These are phyloP conservation scores for Lachnellula occidentalis DNA, from an alignment of 2,329 filamentous ascomycete species.

Conservation along the genomic window DNA sequence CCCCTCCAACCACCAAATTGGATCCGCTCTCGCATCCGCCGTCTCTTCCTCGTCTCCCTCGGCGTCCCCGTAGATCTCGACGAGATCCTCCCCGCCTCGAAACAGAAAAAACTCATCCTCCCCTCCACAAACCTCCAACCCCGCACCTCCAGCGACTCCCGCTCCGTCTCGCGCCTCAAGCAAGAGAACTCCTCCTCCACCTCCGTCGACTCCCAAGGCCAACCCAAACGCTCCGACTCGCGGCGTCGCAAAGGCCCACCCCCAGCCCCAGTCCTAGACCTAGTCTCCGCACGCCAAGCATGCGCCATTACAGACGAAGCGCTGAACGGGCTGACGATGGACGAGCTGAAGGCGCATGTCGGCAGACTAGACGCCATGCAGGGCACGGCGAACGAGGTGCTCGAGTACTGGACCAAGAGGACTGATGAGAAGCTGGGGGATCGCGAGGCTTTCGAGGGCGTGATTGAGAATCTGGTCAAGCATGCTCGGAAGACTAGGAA, in stretches of 20 bases:
- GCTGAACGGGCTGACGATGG: conserved; percentile 69
- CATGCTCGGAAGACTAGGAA: conserved; percentile 79
- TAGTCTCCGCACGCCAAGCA: conserved; percentile 70
- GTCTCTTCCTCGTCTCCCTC: conserved; percentile 90
- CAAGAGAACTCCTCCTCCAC: conserved; percentile 48
- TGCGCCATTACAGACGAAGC: conserved; percentile 83
- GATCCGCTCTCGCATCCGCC: conserved; percentile 91
- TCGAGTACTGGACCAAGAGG: conserved; percentile 84
- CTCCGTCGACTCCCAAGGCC: conserved; percentile 54
- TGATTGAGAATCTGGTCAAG: conserved; percentile 94
- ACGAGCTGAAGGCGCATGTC: conserved; percentile 70
- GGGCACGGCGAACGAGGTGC: conserved; percentile 64
- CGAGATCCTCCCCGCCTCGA: conserved; percentile 92
- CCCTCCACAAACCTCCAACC: conserved; percentile 62
- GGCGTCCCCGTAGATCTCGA: conserved; percentile 95
- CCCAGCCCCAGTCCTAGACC: conserved; percentile 69
- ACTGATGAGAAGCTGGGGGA: conserved; percentile 85
- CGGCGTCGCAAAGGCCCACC: conserved; percentile 51
- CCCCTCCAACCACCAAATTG: conserved; percentile 94
- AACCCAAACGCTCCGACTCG: conserved; percentile 38
- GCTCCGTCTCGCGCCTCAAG: conserved; percentile 27
- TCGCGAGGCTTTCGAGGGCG: conserved; percentile 88
- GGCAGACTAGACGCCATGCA: conserved; percentile 63
- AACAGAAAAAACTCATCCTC: conserved; percentile 94
- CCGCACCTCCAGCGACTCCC: conserved; percentile 50